phyloP scores from a whole-genome alignment of 306 rosid species.

The Chamaecrista fasciculata region DNA sequence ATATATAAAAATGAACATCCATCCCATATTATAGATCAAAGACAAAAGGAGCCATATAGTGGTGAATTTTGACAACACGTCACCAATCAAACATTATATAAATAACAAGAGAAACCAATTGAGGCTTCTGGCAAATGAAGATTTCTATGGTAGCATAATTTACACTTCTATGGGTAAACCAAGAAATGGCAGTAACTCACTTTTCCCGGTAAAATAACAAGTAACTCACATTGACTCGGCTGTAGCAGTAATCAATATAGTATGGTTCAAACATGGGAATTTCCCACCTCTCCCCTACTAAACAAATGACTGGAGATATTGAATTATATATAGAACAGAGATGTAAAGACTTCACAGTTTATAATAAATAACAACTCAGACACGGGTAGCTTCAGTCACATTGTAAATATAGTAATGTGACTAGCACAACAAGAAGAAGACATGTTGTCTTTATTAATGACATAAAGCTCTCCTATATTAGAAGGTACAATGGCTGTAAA shows the following conservation, averaged over 20 bases:
- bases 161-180: background rate
- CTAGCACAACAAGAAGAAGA: background rate
- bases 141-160: background rate
- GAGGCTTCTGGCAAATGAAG: background rate
- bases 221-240: conserved; percentile 3
- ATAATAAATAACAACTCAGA: conserved; percentile 4
- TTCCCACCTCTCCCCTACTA: conserved; percentile 5
- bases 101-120: background rate
- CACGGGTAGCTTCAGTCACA: conserved; percentile 9
- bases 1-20: background rate
- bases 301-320: conserved; percentile 14
- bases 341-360: conserved; percentile 3
- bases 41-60: background rate
- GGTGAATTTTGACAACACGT: background rate
- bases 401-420: conserved; percentile 18
- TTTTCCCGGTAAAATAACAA: background rate
- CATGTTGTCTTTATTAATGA: background rate
- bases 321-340: background rate
- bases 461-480: background rate
- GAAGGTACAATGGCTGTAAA: background rate
- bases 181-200: background rate
- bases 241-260: background rate
- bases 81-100: background rate
- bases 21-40: background rate
- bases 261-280: conserved; percentile 1